phyloP scores from a whole-genome alignment of 163 green algal genomes.

The Prototheca cutis region DNA sequence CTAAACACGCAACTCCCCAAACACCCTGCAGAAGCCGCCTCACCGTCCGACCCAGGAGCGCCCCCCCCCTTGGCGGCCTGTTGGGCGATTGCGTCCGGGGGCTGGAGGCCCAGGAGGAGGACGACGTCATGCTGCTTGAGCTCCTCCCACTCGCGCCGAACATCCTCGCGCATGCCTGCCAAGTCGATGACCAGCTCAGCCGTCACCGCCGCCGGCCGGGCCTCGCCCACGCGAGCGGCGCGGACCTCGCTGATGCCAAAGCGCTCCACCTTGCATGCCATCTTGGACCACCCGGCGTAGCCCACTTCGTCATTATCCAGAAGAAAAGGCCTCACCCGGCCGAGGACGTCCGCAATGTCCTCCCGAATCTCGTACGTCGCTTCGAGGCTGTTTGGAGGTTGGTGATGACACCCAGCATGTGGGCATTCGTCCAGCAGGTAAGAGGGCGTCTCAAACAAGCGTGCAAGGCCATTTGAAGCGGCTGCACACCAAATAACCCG shows the following conservation, averaged over 20 bases:
- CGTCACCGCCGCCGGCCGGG: constrained; percentile 68
- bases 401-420: too few species aligned
- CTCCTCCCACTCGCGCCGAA: constrained; percentile 76
- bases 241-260: constrained; percentile 69
- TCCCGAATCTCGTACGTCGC: constrained; percentile 76
- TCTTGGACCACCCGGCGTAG: constrained; percentile 88
- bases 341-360: constrained; percentile 67
- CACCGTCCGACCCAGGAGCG: too few species aligned
- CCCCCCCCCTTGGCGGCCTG: background rate
- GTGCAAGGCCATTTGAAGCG: too few species aligned
- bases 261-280: constrained; percentile 61
- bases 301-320: constrained; percentile 34
- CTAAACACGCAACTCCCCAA: too few species aligned
- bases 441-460: too few species aligned
- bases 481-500: too few species aligned
- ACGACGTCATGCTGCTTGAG: constrained; percentile 89
- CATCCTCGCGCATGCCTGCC: constrained; percentile 41
- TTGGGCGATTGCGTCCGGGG: constrained; percentile 26
- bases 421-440: too few species aligned
- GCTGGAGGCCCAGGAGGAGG: constrained; percentile 75
- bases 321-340: constrained; percentile 40
- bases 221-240: constrained; percentile 64
- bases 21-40: too few species aligned
- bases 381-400: constrained; percentile 75
- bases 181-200: constrained; percentile 37